Evolutionary conservation across 2,329 filamentous ascomycete genomes (phyloP), one percentile per base, ranked within the genome.

Genomic region (Aspergillus cejpii): DNA sequence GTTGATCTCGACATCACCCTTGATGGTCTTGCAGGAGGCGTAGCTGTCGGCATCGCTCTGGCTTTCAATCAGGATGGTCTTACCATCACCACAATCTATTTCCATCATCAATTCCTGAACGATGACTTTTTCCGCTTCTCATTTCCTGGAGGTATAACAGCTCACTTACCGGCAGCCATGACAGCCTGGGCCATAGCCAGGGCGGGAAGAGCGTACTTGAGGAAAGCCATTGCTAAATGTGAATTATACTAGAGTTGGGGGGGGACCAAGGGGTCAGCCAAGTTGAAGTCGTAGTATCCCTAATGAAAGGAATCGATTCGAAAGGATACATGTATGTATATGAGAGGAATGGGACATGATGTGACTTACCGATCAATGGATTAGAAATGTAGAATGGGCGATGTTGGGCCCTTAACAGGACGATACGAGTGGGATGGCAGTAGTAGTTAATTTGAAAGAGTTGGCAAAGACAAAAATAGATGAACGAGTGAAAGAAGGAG

Each of bases 1-100:
- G 50, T 74, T 75, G 53, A 94, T 76, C 51, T 79, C 75, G 50
- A 95, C 73, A 64, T 78, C 76, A 60, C 85, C 88, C 41, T 78
- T 70, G 63, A 87, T 76, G 44, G 78, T 84, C n/a, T 70, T 64
- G 78, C 90, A 95, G 52, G 63, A 60, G 43, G 76, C 66, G 48
- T 91, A 71, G 45, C 78, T 81, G 62, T 86, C 77, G 56, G 79
- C 78, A 65, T 70, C 71, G 66, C 74, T 66, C 76, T 75, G 71
- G 88, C 75, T 55, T 78, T 81, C 48, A 66, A 73, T 68, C 69
- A 76, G 54, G 65, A 73, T 58, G 43, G 58, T 57, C 37, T 60
- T 54, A 49, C 52, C 57, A 31, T 23, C 23, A 47, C 56, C 55
- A 24, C 55, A 58, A 43, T 50, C 56, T 56, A 8, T 19, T 24